Conservation (phyloP, 352 stramenopile species). For the Thraustochytrium striatum region DNA sequence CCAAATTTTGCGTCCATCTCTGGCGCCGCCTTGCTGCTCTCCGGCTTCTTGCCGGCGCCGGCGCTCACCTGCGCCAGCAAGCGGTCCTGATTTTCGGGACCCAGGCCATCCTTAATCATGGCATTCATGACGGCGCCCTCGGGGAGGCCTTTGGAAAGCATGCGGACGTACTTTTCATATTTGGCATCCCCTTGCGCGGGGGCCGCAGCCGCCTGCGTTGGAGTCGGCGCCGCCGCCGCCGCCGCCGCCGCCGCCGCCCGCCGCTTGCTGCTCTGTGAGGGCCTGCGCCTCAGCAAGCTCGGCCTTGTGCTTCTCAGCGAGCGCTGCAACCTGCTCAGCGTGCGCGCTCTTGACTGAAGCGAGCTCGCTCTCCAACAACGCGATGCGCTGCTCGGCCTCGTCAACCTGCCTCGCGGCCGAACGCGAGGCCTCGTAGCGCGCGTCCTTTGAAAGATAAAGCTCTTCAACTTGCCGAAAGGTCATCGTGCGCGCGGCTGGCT, state of each 20-base stretch:
- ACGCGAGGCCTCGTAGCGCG: neutral
- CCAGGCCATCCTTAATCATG: neutral
- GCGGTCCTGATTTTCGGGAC: neutral
- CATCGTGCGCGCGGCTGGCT: neutral
- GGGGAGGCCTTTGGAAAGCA: neutral
- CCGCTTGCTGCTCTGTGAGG: neutral
- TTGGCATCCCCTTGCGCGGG: neutral
- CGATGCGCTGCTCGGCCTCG: neutral
- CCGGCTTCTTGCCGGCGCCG: neutral
- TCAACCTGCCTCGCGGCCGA: no score
- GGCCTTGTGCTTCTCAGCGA: neutral
- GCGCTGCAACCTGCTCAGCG: neutral
- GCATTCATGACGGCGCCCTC: neutral
- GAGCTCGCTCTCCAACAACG: slow-evolving; percentile 8
- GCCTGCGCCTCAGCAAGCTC: neutral
- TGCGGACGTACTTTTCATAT: neutral
- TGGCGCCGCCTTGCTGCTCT: neutral
- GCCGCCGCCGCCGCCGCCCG: neutral
- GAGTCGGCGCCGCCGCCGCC: neutral
- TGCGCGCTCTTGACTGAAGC: no score
- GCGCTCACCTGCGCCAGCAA: neutral
- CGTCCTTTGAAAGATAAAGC: neutral
- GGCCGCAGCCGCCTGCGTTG: neutral
- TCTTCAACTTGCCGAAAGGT: slow-evolving; percentile 2
- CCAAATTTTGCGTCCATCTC: neutral